Conservation (phyloP, 345 rosid species). For the Linum trigynum region DNA sequence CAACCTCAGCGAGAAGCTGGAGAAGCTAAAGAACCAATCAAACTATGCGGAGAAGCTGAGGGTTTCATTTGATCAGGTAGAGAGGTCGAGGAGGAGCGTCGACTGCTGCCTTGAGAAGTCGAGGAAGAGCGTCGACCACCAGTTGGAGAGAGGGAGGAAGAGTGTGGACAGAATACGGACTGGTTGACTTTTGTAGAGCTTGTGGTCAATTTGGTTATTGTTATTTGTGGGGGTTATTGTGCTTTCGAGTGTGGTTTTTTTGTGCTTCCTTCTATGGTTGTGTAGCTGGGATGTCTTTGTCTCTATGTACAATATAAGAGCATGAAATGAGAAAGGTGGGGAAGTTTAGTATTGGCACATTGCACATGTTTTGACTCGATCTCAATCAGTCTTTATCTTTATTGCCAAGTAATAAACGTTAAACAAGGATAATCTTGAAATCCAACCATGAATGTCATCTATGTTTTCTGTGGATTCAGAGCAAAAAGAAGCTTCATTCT, state of each 20-base stretch:
- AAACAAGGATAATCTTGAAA: no score
- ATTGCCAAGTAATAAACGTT: no score
- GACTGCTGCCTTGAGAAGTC: slow-evolving; percentile 25
- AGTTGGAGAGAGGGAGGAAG: slow-evolving; percentile 4
- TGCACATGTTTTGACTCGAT: not conserved
- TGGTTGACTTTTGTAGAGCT: not conserved
- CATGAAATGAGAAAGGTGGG: not conserved
- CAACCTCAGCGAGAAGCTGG: slow-evolving; percentile 18
- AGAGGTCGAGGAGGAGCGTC: slow-evolving; percentile 27
- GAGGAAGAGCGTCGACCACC: slow-evolving; percentile 24
- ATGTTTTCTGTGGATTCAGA: not conserved
- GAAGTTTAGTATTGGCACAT: not conserved
- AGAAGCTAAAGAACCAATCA: slow-evolving; percentile 20
- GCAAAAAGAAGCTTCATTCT: not conserved
- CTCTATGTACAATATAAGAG: not conserved
- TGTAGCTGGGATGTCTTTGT: not conserved
- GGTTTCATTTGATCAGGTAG: slow-evolving; percentile 23
- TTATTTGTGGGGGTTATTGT: not conserved
- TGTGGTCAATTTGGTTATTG: not conserved
- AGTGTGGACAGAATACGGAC: slow-evolving; percentile 12
- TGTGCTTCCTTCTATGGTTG: not conserved
- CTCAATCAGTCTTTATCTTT: not conserved
- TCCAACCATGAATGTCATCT: no score
- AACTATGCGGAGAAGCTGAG: slow-evolving; percentile 18
- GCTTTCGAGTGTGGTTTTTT: not conserved